These are phyloP conservation scores for Xylogone sp. DNA, from an alignment of 2,329 filamentous ascomycete genomes.

Conservation along the genomic window DNA sequence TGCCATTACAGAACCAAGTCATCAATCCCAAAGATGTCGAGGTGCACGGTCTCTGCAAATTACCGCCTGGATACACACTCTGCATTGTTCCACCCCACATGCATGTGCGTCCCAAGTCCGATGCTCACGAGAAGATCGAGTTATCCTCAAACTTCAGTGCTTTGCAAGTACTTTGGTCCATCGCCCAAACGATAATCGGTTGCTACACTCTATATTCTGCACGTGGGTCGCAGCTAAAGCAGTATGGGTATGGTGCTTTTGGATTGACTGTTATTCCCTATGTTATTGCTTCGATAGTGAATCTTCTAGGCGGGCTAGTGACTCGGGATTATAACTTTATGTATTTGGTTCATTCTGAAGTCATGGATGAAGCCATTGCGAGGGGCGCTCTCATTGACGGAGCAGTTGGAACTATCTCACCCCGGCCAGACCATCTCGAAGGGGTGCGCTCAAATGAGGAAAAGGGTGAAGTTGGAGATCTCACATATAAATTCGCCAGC, in stretches of 20 bases:
- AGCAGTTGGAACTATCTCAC: background rate
- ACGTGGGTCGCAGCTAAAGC: slow-evolving; percentile 1
- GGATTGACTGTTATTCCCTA: slow-evolving; percentile 8
- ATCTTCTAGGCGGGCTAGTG: slow-evolving; percentile 3
- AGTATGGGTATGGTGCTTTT: slow-evolving; percentile 6
- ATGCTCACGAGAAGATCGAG: background rate
- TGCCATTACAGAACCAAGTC: background rate
- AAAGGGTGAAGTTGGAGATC: background rate
- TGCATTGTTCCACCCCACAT: background rate
- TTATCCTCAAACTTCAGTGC: background rate
- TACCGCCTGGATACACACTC: background rate
- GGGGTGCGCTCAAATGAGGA: background rate
- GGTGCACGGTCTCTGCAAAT: background rate
- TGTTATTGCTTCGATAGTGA: slow-evolving; percentile 2
- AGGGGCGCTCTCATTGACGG: background rate
- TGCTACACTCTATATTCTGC: slow-evolving; percentile 5
- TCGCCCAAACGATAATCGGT: slow-evolving; percentile 12
- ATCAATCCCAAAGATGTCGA: background rate
- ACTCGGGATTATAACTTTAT: slow-evolving; percentile 1
- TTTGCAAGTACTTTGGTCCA: background rate
- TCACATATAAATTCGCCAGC: background rate
- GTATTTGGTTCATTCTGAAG: slow-evolving; percentile 2
- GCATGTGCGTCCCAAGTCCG: background rate
- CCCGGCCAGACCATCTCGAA: background rate
- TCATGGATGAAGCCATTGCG: slow-evolving; percentile 5